phyloP scores from a whole-genome alignment of 345 rosid species.

The Rhizophora mangle region DNA sequence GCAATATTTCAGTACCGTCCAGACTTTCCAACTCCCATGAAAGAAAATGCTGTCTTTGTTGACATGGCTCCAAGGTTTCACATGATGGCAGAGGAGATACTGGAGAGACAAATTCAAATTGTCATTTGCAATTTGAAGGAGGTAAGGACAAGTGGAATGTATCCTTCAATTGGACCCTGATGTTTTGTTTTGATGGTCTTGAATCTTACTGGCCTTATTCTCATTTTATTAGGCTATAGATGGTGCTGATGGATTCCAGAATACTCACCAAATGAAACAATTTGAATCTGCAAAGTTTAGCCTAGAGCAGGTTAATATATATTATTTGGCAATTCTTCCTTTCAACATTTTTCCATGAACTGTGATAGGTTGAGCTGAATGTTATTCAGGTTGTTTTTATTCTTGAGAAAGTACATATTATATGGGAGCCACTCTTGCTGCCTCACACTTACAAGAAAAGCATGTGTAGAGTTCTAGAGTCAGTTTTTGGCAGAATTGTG shows the following conservation, averaged over 20 bases:
- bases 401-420: conserved; percentile 85
- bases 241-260: conserved; percentile 91
- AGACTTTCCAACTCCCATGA: conserved; percentile 70
- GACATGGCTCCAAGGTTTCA: conserved; percentile 89
- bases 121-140: conserved; percentile 66
- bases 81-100: conserved; percentile 75
- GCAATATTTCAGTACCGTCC: conserved; percentile 63
- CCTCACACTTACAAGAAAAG: conserved; percentile 77
- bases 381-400: conserved; percentile 67
- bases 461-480: conserved; percentile 76
- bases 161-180: conserved; percentile 9
- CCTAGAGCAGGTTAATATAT: conserved; percentile 66
- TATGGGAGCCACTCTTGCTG: conserved; percentile 87
- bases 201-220: conserved; percentile 2
- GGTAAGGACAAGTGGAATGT: conserved; percentile 39
- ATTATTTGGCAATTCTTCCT: conserved; percentile 6
- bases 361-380: conserved; percentile 10
- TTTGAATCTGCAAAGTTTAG: conserved; percentile 87
- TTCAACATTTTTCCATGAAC: conserved; percentile 11
- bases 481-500: conserved; percentile 68
- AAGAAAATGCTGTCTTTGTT: conserved; percentile 80
- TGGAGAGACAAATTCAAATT: conserved; percentile 74
- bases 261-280: conserved; percentile 75
- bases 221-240: conserved; percentile 64
- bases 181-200: conserved; percentile 1